Evolutionary conservation across 257 asterid genomes (phyloP), one percentile per base, ranked within the genome.

Genomic region (Rubia yunnanensis): DNA sequence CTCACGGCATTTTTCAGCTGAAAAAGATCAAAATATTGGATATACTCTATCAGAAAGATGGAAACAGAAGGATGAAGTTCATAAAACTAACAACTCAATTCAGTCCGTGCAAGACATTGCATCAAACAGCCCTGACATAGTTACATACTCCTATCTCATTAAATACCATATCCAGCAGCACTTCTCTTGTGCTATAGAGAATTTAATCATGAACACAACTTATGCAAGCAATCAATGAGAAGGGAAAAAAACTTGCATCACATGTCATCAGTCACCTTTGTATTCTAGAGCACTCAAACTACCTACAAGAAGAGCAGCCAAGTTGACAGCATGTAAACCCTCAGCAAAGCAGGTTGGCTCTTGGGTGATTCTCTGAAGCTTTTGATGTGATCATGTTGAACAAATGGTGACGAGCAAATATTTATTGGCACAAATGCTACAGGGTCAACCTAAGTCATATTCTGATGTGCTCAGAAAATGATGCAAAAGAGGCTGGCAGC

Each of bases 1-100:
- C 57, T 80, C 72, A 72, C 97, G 81, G 62, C 91, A 87, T 71
- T 89, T 87, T 75, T 92, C 99, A 74, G 99, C 99, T 92, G 77
- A 71, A 75, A 34, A 69, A 59, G 60, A 68, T 70, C 56, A 71
- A 63, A 76, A 55, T 14, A 44, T 26, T 24, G 26, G 64, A 71
- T 35, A 32, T 3, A 23, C 5, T 63, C 7, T 44, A 41, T 9
- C 1, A 63, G n/a, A 17, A n/a, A 63, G 39, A 39, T 65, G 1
- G 23, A 20, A 22, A 63, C 31, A 38, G 49, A 11, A 35, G 10
- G 53, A n/a, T 36, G 61, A 23, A 28, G 30, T 10, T 39, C 32
- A 59, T 54, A 44, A 58, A 74, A 44, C 23, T 67, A 50, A 2
- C 71, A 65, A 34, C 55, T 49, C 26, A 23, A 36, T 35, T 34